Conservation (phyloP, 1,284 basidiomycete genomes). For the Ganoderma boninense region DNA sequence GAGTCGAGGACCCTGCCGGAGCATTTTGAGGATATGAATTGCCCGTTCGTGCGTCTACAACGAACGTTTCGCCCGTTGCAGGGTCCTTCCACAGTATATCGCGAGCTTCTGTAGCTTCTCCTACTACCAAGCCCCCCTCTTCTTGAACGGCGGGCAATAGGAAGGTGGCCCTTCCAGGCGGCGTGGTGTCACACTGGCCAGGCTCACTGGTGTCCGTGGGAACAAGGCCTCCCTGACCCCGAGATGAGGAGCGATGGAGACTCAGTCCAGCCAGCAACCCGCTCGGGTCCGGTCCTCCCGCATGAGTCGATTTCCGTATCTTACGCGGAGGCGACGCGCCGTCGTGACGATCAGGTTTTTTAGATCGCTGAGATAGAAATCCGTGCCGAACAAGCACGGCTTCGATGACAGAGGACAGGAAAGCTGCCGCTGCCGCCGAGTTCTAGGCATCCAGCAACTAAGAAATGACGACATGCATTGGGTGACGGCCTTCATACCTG, state of each 20-base stretch:
- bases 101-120: conserved; percentile 26
- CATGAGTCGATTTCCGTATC: conserved; percentile 28
- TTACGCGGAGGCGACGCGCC: conserved; percentile 30
- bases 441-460: conserved; percentile 51
- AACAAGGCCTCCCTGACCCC: not conserved
- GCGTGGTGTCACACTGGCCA: not conserved
- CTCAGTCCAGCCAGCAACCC: not conserved
- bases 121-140: conserved; percentile 8
- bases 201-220: not conserved
- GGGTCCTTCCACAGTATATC: conserved; percentile 68
- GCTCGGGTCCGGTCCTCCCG: not conserved
- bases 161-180: not conserved
- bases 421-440: conserved; percentile 54
- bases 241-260: not conserved
- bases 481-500: conserved; percentile 54
- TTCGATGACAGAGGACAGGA: conserved; percentile 68
- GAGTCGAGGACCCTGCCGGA: conserved; percentile 27
- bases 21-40: conserved; percentile 56
- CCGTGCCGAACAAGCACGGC: conserved; percentile 73
- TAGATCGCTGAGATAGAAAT: conserved; percentile 48
- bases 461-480: not conserved
- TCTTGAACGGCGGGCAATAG: not conserved
- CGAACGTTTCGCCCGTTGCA: conserved; percentile 68
- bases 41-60: conserved; percentile 73
- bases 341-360: not conserved